These are phyloP conservation scores for Coffea eugenioides DNA, from an alignment of 257 asterid genomes.

Conservation along the genomic window DNA sequence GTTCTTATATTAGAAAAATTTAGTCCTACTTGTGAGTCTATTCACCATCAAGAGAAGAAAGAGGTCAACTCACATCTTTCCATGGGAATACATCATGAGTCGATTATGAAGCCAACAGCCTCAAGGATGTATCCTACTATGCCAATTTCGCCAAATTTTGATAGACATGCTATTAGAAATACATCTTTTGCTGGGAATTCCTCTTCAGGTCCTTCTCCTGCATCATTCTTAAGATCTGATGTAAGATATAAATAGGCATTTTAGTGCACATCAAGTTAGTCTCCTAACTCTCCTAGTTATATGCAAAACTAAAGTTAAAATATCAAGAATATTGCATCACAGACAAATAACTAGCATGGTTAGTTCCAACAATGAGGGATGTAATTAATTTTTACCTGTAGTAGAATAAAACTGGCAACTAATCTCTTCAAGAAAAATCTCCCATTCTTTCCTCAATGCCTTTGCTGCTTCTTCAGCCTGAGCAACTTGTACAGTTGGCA, in stretches of 20 bases:
- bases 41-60: slow-evolving; percentile 36
- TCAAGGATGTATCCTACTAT: too few species aligned
- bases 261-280: slow-evolving; percentile 25
- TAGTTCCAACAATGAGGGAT: slow-evolving; percentile 32
- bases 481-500: slow-evolving; percentile 69
- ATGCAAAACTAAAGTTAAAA: slow-evolving; percentile 35
- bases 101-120: slow-evolving; percentile 26
- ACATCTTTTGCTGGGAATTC: slow-evolving; percentile 20
- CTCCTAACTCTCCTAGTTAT: slow-evolving; percentile 38
- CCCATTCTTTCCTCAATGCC: slow-evolving; percentile 38
- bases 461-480: slow-evolving; percentile 41
- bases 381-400: slow-evolving; percentile 21
- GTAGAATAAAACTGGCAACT: slow-evolving; percentile 35
- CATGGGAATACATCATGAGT: slow-evolving; percentile 24
- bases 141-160: slow-evolving; percentile 24
- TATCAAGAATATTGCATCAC: slow-evolving; percentile 25
- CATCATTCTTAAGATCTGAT: slow-evolving; percentile 24
- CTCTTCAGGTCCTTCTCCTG: slow-evolving; percentile 27
- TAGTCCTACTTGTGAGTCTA: slow-evolving; percentile 42
- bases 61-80: slow-evolving; percentile 35
- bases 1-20: slow-evolving; percentile 58
- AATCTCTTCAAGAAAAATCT: slow-evolving; percentile 38
- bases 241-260: slow-evolving; percentile 23
- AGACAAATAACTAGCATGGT: slow-evolving; percentile 11
- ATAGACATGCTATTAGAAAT: slow-evolving; percentile 27